phyloP scores from a whole-genome alignment of 148 eudicot species.

The Nepenthes gracilis region DNA sequence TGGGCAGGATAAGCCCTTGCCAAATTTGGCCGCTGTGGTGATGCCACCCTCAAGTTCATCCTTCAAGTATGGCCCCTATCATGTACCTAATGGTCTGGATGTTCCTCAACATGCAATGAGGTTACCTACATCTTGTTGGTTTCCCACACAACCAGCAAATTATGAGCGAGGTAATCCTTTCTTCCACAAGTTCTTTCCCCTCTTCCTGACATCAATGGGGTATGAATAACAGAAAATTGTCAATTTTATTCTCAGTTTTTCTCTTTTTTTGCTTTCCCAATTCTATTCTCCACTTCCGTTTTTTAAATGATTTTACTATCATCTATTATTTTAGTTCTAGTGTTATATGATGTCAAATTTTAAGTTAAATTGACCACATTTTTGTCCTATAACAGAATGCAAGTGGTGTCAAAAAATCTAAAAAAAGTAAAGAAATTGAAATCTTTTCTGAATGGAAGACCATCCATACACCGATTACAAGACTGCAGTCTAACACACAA shows the following conservation, averaged over 20 bases:
- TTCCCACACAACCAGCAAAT: slow-evolving; percentile 19
- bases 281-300: neutral
- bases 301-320: too few species aligned
- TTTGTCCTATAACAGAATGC: too few species aligned
- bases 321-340: too few species aligned
- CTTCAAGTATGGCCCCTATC: slow-evolving; percentile 15
- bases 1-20: slow-evolving; percentile 46
- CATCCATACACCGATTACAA: too few species aligned
- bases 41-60: slow-evolving; percentile 22
- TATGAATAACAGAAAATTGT: neutral
- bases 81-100: slow-evolving; percentile 16
- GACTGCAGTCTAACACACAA: too few species aligned
- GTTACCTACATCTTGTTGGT: slow-evolving; percentile 31
- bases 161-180: slow-evolving; percentile 39
- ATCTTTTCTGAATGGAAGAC: too few species aligned
- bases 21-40: slow-evolving; percentile 15
- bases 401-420: too few species aligned
- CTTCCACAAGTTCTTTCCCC: neutral
- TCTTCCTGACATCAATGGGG: neutral
- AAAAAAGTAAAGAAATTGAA: too few species aligned
- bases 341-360: too few species aligned
- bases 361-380: too few species aligned
- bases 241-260: too few species aligned
- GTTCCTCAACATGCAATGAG: slow-evolving; percentile 25
- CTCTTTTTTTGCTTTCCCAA: neutral